Conservation (phyloP, 306 rosid genomes). For the Aeschynomene evenia region DNA sequence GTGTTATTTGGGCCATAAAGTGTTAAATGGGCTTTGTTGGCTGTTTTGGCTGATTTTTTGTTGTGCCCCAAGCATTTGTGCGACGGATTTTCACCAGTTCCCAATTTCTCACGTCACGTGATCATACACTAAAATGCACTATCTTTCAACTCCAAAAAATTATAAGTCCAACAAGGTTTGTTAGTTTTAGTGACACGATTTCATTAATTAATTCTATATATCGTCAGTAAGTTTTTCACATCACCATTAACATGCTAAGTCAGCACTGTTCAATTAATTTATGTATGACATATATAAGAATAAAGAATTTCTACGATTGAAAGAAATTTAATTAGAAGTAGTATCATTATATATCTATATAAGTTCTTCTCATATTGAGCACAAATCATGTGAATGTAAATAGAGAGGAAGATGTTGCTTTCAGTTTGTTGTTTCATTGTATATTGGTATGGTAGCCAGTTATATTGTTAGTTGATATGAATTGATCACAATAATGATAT, state of each 20-base stretch:
- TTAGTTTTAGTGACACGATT: neutral
- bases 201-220: neutral
- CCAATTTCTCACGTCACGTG: constrained; percentile 20
- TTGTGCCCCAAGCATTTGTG: too few relatives aligned
- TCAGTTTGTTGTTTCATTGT: neutral
- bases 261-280: neutral
- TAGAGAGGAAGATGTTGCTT: neutral
- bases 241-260: neutral
- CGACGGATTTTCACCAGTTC: constrained; percentile 24
- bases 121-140: neutral
- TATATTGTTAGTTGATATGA: neutral
- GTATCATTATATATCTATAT: neutral
- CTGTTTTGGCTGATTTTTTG: too few relatives aligned
- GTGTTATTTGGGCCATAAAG: too few relatives aligned
- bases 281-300: neutral
- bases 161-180: too few relatives aligned
- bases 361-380: too few relatives aligned
- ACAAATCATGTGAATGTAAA: neutral
- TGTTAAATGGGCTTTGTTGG: too few relatives aligned
- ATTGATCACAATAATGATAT: neutral
- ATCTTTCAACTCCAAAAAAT: too few relatives aligned
- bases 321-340: neutral
- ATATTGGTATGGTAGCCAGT: neutral
- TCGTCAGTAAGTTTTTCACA: neutral
- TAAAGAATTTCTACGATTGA: neutral